A percentile compares a stretch with the other conserved stretches of the same genome.
These are phyloP conservation scores for Neocatenulostroma microsporum DNA, from an alignment of 2,329 filamentous ascomycete genomes.

Conservation along the genomic window DNA sequence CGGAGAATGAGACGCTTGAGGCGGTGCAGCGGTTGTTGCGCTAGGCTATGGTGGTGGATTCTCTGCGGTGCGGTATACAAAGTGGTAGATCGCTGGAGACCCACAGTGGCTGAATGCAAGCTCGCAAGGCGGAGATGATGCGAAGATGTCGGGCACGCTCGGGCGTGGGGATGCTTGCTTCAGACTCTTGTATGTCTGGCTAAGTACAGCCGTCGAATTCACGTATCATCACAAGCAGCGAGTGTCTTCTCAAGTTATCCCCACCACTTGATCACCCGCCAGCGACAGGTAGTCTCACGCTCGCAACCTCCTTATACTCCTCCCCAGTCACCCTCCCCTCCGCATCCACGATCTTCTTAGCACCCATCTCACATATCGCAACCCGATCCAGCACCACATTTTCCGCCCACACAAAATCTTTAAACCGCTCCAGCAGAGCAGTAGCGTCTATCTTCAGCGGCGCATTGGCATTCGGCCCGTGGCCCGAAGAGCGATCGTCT, in stretches of 20 bases:
- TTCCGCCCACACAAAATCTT: conserved; percentile 63
- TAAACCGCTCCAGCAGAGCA: conserved; percentile 46
- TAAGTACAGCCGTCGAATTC: too few species aligned
- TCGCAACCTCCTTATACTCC: conserved; percentile 45
- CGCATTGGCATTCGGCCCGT: conserved; percentile 29
- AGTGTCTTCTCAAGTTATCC: too few species aligned
- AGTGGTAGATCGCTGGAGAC: too few species aligned
- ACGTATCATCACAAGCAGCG: not conserved
- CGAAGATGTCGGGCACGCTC: not conserved
- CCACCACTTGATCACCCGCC: too few species aligned
- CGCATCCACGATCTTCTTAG: conserved; percentile 53
- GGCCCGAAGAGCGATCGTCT: conserved; percentile 18
- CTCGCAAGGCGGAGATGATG: not conserved
- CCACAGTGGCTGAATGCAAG: not conserved
- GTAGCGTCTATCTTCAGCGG: conserved; percentile 37
- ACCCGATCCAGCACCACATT: conserved; percentile 60
- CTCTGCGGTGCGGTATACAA: not conserved
- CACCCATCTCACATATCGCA: conserved; percentile 82
- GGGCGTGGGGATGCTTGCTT: too few species aligned
- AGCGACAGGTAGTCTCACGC: not conserved
- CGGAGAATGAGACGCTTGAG: not conserved
- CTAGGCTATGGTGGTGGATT: not conserved
- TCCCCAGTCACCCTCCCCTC: conserved; percentile 44
- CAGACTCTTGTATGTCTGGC: too few species aligned
- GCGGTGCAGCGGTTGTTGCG: not conserved